Percentiles rank a stretch among this genome's conserved stretches.
phyloP scores from a whole-genome alignment of 139 green algal genomes.

The Ettlia oleoabundans region DNA sequence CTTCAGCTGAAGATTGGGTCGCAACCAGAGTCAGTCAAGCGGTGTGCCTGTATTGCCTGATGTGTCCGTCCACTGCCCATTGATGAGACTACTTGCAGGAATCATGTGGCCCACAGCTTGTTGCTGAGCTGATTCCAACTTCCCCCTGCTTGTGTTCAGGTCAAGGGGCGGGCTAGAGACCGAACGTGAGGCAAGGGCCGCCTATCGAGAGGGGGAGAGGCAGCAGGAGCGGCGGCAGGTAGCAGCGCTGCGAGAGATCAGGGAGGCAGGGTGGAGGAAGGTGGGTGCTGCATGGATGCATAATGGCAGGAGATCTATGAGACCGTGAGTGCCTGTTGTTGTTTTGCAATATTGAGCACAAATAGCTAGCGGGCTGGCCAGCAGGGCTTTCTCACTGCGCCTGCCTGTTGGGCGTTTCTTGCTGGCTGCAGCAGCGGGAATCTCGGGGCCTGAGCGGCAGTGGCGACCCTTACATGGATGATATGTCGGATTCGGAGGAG shows the following conservation, averaged over 20 bases:
- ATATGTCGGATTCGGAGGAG: slow-evolving; percentile 41
- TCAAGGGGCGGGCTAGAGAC: slow-evolving; percentile 72
- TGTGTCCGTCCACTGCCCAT: too few species aligned
- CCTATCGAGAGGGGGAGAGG: slow-evolving; percentile 60
- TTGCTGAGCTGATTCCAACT: too few species aligned
- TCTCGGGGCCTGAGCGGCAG: slow-evolving; percentile 73
- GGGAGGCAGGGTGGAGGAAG: slow-evolving; percentile 68
- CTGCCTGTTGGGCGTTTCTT: not conserved
- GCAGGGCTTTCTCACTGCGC: too few species aligned
- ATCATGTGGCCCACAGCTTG: too few species aligned
- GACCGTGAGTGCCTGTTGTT: not conserved
- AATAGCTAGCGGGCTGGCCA: too few species aligned
- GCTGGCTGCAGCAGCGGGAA: slow-evolving; percentile 59
- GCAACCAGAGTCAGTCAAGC: too few species aligned
- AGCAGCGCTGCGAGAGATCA: slow-evolving; percentile 72
- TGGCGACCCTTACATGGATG: slow-evolving; percentile 81
- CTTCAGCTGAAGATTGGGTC: too few species aligned
- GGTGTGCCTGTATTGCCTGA: too few species aligned
- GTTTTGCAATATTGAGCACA: too few species aligned
- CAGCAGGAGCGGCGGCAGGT: slow-evolving; percentile 65
- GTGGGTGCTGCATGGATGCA: slow-evolving; percentile 32
- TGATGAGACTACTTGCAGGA: too few species aligned
- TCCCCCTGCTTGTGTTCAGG: slow-evolving; percentile 35
- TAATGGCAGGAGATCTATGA: not conserved
- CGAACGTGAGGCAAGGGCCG: slow-evolving; percentile 72